These are phyloP conservation scores for Didymella pomorum DNA, from an alignment of 2,329 filamentous ascomycete genomes.

Conservation along the genomic window DNA sequence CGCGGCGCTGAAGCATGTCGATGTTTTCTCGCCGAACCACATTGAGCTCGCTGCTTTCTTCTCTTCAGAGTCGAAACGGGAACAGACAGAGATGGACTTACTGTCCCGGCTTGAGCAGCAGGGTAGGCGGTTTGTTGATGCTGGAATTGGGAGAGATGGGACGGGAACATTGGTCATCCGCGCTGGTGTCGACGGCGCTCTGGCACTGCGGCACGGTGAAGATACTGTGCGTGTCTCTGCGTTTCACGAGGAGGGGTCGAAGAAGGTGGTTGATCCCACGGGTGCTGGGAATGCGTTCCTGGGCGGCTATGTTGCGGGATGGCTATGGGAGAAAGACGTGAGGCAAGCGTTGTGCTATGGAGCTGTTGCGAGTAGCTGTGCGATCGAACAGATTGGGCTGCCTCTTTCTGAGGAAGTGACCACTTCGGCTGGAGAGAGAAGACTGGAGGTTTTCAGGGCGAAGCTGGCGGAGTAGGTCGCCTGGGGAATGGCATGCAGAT, in stretches of 20 bases:
- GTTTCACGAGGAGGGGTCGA: not conserved
- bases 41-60: not conserved
- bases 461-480: not conserved
- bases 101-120: not conserved
- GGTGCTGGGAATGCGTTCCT: slow-evolving; percentile 39
- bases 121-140: not conserved
- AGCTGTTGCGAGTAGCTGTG: slow-evolving; percentile 34
- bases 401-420: slow-evolving; percentile 2
- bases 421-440: not conserved
- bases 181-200: not conserved
- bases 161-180: not conserved
- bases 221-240: not conserved
- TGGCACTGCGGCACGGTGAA: not conserved
- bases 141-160: too few species aligned
- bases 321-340: slow-evolving; percentile 8
- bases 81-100: not conserved
- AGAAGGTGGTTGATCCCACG: slow-evolving; percentile 27
- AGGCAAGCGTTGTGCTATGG: slow-evolving; percentile 25
- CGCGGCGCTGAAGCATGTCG: not conserved
- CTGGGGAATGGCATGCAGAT: too few species aligned
- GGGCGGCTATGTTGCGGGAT: slow-evolving; percentile 31
- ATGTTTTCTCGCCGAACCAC: not conserved
- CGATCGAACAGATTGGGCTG: slow-evolving; percentile 36
- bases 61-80: not conserved
- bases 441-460: not conserved